These are phyloP conservation scores for Arthrinium phaeospermum DNA, from an alignment of 2,329 filamentous ascomycete genomes.

Conservation along the genomic window DNA sequence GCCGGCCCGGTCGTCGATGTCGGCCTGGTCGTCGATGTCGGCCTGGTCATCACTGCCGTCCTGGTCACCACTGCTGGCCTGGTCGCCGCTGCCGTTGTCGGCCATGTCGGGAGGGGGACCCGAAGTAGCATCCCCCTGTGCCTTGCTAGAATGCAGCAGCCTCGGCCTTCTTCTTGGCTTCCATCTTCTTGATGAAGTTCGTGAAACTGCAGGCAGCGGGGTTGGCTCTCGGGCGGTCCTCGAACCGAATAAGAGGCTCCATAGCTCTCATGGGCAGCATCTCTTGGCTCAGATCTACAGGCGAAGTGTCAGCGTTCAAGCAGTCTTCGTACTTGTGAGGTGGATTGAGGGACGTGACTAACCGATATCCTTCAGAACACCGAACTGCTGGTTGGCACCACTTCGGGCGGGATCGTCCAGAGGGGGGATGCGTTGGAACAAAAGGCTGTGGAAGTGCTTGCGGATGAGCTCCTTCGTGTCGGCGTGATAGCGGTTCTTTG, in stretches of 20 bases:
- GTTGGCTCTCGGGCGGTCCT: background rate
- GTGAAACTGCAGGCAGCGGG: background rate
- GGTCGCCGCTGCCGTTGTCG: background rate
- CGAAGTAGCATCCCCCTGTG: background rate
- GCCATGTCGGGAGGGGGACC: no score
- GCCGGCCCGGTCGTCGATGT: no score
- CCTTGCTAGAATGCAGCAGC: background rate
- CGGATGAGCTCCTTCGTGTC: background rate
- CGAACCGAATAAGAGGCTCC: background rate
- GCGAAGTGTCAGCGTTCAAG: background rate
- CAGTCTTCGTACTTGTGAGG: background rate
- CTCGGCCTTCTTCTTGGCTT: background rate
- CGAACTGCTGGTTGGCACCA: background rate
- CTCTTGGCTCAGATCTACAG: background rate
- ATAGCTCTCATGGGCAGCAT: background rate
- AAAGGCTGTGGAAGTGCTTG: background rate
- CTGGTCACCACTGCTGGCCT: background rate
- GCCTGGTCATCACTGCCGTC: no score
- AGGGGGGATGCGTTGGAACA: background rate
- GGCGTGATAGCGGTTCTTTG: background rate
- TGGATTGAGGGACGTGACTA: background rate
- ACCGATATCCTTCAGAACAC: background rate
- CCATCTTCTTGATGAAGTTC: background rate
- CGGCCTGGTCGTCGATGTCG: no score
- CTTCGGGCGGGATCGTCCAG: background rate